These are phyloP conservation scores for Saposhnikovia divaricata DNA, from an alignment of 129 eudicot genomes.

Conservation along the genomic window DNA sequence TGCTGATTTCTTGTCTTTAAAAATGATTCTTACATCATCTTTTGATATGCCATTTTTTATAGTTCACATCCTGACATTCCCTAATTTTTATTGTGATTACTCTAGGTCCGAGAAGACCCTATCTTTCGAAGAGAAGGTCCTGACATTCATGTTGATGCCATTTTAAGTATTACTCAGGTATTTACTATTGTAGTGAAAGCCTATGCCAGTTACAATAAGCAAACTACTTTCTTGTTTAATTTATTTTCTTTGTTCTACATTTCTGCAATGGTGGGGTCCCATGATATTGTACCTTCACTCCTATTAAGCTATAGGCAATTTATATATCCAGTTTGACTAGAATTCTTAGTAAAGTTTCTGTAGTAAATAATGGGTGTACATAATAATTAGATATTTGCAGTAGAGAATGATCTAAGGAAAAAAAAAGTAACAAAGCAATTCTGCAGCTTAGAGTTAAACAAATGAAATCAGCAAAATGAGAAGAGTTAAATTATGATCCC, in stretches of 20 bases:
- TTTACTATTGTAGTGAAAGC: not conserved
- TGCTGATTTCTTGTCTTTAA: not conserved
- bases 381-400: not conserved
- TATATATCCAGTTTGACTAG: not conserved
- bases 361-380: not conserved
- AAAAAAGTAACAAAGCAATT: not conserved
- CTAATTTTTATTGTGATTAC: constrained; percentile 6
- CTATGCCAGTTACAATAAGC: not conserved
- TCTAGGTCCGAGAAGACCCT: constrained; percentile 83
- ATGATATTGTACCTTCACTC: not conserved
- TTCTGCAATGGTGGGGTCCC: not conserved
- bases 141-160: constrained; percentile 82
- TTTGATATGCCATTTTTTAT: not conserved
- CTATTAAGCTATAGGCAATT: not conserved
- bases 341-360: not conserved
- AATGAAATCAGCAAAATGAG: not conserved
- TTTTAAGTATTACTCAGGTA: constrained; percentile 81
- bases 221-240: not conserved
- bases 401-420: not conserved
- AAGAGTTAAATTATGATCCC: not conserved
- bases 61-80: not conserved
- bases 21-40: not conserved
- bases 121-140: constrained; percentile 77
- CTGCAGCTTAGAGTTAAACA: not conserved
- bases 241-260: not conserved